Conservation (phyloP, 306 rosid species). For the Datisca glomerata region DNA sequence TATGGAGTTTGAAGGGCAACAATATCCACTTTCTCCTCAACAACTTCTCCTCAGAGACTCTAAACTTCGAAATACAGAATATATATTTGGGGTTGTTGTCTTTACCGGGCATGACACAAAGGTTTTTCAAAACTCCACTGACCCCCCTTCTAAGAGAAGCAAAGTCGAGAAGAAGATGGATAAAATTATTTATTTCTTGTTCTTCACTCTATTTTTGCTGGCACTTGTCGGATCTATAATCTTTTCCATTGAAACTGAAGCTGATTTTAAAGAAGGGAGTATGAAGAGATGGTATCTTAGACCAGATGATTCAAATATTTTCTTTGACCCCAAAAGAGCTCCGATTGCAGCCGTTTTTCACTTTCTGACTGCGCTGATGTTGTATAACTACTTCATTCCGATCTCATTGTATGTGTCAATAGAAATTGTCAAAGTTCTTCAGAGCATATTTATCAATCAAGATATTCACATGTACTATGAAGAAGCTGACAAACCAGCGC, state of each 20-base stretch:
- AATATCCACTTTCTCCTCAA: conserved; percentile 58
- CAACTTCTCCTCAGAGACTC: conserved; percentile 94
- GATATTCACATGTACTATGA: conserved; percentile 84
- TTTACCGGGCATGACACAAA: conserved; percentile 87
- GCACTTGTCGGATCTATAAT: conserved; percentile 68
- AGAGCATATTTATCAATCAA: conserved; percentile 77
- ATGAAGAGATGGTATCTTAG: conserved; percentile 83
- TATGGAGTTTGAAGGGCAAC: conserved; percentile 53
- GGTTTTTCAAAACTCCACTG: conserved; percentile 84
- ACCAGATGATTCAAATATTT: conserved; percentile 68
- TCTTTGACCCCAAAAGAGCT: conserved; percentile 67
- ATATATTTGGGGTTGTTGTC: conserved; percentile 65
- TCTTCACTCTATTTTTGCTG: conserved; percentile 51
- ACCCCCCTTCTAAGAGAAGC: conserved; percentile 94
- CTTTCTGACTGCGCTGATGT: conserved; percentile 72
- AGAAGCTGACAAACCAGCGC: conserved; percentile 85
- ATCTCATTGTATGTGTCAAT: conserved; percentile 87
- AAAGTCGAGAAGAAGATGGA: conserved; percentile 92
- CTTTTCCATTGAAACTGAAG: conserved; percentile 64
- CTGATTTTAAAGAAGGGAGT: conserved; percentile 48
- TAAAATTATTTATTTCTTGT: conserved; percentile 69
- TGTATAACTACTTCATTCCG: conserved; percentile 60
- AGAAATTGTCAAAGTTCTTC: conserved; percentile 93
- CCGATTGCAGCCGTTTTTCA: conserved; percentile 54
- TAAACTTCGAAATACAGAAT: conserved; percentile 89